Evolutionary conservation across 306 rosid species (phyloP).

Genomic region (Trifolium repens): DNA sequence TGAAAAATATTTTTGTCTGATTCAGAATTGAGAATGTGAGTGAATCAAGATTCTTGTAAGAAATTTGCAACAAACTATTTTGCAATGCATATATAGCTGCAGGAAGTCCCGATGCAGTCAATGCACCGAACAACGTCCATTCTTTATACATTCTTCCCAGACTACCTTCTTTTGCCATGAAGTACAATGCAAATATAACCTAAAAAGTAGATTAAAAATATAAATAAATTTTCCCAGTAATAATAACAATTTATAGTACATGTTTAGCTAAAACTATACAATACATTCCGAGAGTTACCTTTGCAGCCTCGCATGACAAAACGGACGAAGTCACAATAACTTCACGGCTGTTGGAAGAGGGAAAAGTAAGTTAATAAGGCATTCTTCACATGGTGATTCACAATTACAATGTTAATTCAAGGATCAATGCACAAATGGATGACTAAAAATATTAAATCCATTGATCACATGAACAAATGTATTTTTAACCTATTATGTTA

Average conservation of each 20-base stretch:
- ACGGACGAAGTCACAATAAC: conserved; percentile 97
- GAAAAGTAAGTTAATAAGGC: conserved; percentile 34
- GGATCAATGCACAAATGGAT: conserved; percentile 24
- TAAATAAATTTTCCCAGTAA: conserved; percentile 23
- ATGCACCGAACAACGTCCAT: conserved; percentile 87
- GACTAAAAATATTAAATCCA: conserved; percentile 31
- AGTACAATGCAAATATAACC: conserved; percentile 75
- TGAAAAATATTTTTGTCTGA: conserved; percentile 92
- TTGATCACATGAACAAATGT: background rate
- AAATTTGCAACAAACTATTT: conserved; percentile 93
- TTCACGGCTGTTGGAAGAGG: conserved; percentile 62
- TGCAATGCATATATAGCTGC: conserved; percentile 95
- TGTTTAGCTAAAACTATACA: conserved; percentile 11
- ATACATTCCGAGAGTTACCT: conserved; percentile 56
- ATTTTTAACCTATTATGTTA: background rate
- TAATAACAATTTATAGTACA: conserved; percentile 13
- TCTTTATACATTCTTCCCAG: conserved; percentile 63
- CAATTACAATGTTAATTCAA: conserved; percentile 11
- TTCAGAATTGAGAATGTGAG: conserved; percentile 94
- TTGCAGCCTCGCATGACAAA: conserved; percentile 79
- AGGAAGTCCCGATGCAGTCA: conserved; percentile 96
- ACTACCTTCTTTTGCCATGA: conserved; percentile 85
- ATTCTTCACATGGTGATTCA: conserved; percentile 28
- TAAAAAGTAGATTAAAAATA: conserved; percentile 40
- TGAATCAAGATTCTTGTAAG: conserved; percentile 95